phyloP scores from a whole-genome alignment of 2,329 filamentous ascomycete species.

The Cladosporium oxysporum region DNA sequence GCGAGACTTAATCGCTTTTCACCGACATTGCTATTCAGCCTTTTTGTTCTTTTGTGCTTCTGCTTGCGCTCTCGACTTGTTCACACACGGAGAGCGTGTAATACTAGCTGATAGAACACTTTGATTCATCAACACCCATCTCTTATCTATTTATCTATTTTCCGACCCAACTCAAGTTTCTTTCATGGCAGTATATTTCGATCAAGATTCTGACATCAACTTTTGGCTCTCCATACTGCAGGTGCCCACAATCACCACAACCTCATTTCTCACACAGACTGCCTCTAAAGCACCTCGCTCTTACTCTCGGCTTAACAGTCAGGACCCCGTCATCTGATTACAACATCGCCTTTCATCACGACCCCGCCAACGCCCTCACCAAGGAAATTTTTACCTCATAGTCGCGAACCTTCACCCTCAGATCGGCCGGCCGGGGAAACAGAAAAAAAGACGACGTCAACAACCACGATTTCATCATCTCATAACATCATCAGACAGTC shows the following conservation, averaged over 20 bases:
- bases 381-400: not conserved
- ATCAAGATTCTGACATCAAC: not conserved
- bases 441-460: not conserved
- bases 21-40: not conserved
- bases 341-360: not conserved
- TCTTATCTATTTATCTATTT: not conserved
- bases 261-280: not conserved
- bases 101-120: conserved; percentile 8
- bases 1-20: not conserved
- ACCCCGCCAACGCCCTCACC: not conserved
- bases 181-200: not conserved
- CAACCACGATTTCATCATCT: not conserved
- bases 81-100: conserved; percentile 1
- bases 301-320: not conserved
- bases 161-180: not conserved
- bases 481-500: not conserved
- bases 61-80: conserved; percentile 2
- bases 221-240: not conserved
- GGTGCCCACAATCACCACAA: not conserved
- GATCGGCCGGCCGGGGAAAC: not conserved
- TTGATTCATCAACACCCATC: conserved; percentile 14
- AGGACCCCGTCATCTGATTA: not conserved
- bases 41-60: conserved; percentile 6
- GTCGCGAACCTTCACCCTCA: conserved; percentile 1
- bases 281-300: not conserved